phyloP scores from a whole-genome alignment of 2,329 filamentous ascomycete genomes.

The Fragosphaeria purpurea region DNA sequence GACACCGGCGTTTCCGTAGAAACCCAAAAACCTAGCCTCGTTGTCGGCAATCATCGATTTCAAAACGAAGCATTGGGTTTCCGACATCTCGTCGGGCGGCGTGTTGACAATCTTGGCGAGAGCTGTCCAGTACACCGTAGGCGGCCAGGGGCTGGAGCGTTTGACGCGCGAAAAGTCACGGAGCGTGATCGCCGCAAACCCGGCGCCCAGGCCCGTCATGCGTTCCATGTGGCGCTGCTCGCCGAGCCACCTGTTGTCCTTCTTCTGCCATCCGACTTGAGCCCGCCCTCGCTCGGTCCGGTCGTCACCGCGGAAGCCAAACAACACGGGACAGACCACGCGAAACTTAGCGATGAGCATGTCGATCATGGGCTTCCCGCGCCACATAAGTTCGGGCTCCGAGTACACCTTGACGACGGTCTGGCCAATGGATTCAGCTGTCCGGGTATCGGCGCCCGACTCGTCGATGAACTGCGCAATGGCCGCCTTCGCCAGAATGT shows the following conservation, averaged over 20 bases:
- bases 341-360: constrained; percentile 76
- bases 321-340: constrained; percentile 71
- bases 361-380: constrained; percentile 59
- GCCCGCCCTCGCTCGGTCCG: constrained; percentile 56
- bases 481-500: constrained; percentile 58
- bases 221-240: constrained; percentile 70
- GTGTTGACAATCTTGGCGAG: constrained; percentile 70
- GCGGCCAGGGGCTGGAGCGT: constrained; percentile 65
- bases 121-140: constrained; percentile 71
- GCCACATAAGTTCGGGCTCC: constrained; percentile 49
- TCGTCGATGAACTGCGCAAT: constrained; percentile 57
- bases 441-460: constrained; percentile 45
- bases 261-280: constrained; percentile 65
- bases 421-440: constrained; percentile 64
- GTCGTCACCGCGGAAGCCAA: constrained; percentile 70
- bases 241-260: constrained; percentile 48
- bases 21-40: constrained; percentile 63
- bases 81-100: constrained; percentile 54
- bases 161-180: constrained; percentile 67
- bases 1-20: constrained; percentile 71
- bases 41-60: constrained; percentile 63
- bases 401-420: constrained; percentile 61
- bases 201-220: constrained; percentile 74
- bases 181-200: constrained; percentile 73
- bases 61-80: constrained; percentile 63